Conservation (phyloP, 805 yeast species). For the Candida namnaoensis region DNA sequence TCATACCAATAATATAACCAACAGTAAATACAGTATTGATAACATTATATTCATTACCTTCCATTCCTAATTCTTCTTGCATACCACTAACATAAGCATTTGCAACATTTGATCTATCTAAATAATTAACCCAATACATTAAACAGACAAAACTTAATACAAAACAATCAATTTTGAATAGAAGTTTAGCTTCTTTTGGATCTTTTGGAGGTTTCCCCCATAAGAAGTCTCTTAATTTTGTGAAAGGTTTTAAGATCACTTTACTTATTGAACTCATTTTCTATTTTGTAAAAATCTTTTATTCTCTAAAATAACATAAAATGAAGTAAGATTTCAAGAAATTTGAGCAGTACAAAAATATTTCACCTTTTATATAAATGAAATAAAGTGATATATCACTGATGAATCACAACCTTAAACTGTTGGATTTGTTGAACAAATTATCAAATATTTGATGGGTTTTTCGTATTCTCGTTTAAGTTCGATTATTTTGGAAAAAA, state of each 20-base stretch:
- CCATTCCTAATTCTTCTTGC: slow-evolving; percentile 44
- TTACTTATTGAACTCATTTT: too few species aligned
- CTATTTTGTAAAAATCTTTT: slow-evolving; percentile 19
- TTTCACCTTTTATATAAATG: too few species aligned
- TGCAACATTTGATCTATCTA: slow-evolving; percentile 46
- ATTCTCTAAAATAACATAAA: too few species aligned
- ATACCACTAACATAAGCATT: slow-evolving; percentile 64
- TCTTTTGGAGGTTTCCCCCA: slow-evolving; percentile 18
- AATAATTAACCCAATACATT: slow-evolving; percentile 34
- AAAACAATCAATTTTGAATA: slow-evolving; percentile 18
- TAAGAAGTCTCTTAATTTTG: slow-evolving; percentile 2
- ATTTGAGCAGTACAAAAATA: too few species aligned
- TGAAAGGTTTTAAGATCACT: not conserved
- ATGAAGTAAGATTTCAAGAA: too few species aligned
- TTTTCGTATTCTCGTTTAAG: too few species aligned
- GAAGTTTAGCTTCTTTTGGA: slow-evolving; percentile 11
- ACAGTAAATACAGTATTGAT: slow-evolving; percentile 48
- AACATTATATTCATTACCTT: slow-evolving; percentile 39
- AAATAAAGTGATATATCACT: too few species aligned
- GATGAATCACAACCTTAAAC: too few species aligned
- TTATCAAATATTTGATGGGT: too few species aligned
- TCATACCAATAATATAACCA: slow-evolving; percentile 53
- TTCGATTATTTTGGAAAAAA: too few species aligned
- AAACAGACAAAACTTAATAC: slow-evolving; percentile 14
- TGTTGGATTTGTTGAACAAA: too few species aligned